Percentiles rank a stretch among this genome's conserved stretches.
Evolutionary conservation across 805 yeast genomes (phyloP).

Genomic region (Candida yuanshanica): DNA sequence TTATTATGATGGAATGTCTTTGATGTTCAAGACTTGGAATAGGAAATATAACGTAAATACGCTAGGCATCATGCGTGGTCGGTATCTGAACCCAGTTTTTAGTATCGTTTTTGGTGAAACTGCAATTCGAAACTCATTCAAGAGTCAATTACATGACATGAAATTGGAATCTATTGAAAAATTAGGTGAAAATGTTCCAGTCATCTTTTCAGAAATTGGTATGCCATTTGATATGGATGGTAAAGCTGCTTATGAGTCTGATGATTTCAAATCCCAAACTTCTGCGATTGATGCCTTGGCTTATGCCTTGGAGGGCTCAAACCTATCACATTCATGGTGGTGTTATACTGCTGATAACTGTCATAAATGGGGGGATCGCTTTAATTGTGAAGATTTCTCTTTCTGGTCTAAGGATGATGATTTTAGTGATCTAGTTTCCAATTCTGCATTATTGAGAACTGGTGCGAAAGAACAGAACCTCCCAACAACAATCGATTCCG

Average conservation of each 20-base stretch:
- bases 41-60: constrained; percentile 80
- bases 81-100: constrained; percentile 64
- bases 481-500: constrained; percentile 18
- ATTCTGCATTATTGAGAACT: neutral
- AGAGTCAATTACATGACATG: constrained; percentile 63
- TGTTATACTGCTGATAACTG: constrained; percentile 68
- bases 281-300: constrained; percentile 79
- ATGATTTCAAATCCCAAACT: constrained; percentile 69
- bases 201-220: constrained; percentile 89
- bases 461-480: neutral
- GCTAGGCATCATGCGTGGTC: constrained; percentile 75
- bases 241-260: constrained; percentile 60
- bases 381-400: constrained; percentile 94
- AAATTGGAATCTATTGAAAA: constrained; percentile 53
- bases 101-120: constrained; percentile 79
- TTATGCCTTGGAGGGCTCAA: constrained; percentile 70
- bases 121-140: constrained; percentile 67
- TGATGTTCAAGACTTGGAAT: constrained; percentile 91
- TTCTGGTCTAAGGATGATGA: constrained; percentile 70
- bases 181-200: constrained; percentile 63
- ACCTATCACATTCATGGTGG: constrained; percentile 79
- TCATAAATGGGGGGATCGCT: constrained; percentile 83
- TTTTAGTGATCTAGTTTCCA: constrained; percentile 8
- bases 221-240: constrained; percentile 95
- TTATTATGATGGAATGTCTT: constrained; percentile 90